Evolutionary conservation across 1,139 yeast species (phyloP).

Genomic region (Candida sanyaensis): DNA sequence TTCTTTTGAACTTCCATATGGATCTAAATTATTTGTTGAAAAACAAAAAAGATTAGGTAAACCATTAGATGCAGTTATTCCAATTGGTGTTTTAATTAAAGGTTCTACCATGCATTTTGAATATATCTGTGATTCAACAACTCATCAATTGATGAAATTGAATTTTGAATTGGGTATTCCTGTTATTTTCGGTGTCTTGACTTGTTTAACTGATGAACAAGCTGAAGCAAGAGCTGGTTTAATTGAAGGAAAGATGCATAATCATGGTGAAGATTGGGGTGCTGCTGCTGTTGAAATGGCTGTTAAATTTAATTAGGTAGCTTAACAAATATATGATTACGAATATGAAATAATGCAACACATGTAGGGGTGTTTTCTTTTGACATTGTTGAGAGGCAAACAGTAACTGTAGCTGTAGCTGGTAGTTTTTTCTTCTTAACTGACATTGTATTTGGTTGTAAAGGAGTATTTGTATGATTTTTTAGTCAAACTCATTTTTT

Average conservation of each 20-base stretch:
- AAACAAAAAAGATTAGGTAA: constrained; percentile 45
- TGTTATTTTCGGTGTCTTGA: constrained; percentile 88
- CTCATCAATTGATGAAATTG: constrained; percentile 81
- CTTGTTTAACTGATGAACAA: constrained; percentile 92
- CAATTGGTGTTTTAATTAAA: constrained; percentile 92
- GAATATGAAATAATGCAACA: neutral
- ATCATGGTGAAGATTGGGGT: constrained; percentile 99
- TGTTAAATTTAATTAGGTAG: constrained; percentile 38
- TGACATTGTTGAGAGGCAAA: no score
- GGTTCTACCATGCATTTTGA: constrained; percentile 99
- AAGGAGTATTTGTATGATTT: no score
- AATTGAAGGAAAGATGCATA: constrained; percentile 71
- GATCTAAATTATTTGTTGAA: constrained; percentile 56
- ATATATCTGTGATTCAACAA: constrained; percentile 89
- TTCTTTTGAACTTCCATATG: constrained; percentile 88
- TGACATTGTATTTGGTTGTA: neutral
- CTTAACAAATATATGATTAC: neutral
- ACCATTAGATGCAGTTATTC: constrained; percentile 82
- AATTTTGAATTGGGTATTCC: constrained; percentile 75
- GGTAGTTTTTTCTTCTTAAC: no score
- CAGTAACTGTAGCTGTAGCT: no score
- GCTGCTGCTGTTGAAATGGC: constrained; percentile 99
- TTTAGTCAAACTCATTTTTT: no score
- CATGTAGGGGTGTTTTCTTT: neutral
- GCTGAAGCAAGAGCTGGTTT: constrained; percentile 95